Percentiles rank a stretch among this genome's conserved stretches.
Conservation (phyloP, 352 stramenopile genomes). For the Phytophthora hybrid region DNA sequence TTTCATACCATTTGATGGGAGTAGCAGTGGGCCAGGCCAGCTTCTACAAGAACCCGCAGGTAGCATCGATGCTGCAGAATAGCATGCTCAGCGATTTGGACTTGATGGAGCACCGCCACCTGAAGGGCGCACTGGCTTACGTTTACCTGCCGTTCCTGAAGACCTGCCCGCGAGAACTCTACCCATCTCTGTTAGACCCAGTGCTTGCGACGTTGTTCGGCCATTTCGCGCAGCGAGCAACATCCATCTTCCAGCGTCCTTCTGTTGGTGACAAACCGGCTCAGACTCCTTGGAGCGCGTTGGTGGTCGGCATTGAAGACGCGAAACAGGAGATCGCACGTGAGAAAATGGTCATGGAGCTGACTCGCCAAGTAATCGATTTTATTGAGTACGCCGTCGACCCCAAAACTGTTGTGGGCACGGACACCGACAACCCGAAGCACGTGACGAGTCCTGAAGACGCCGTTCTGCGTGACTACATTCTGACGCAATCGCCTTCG, state of each 20-base stretch:
- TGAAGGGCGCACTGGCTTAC: conserved; percentile 74
- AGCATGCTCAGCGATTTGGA: conserved; percentile 73
- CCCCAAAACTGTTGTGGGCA: conserved; percentile 75
- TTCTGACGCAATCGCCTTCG: conserved; percentile 52
- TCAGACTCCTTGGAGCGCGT: conserved; percentile 54
- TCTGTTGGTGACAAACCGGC: conserved; percentile 33
- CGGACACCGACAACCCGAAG: conserved; percentile 78
- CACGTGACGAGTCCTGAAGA: conserved; percentile 75
- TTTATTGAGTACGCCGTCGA: conserved; percentile 80
- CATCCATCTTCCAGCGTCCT: conserved; percentile 46
- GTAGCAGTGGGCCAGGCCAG: conserved; percentile 58
- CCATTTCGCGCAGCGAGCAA: conserved; percentile 68
- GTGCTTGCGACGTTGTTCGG: conserved; percentile 60
- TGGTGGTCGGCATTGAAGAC: conserved; percentile 73
- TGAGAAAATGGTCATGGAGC: conserved; percentile 80
- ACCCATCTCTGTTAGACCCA: conserved; percentile 67
- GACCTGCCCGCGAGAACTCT: conserved; percentile 65
- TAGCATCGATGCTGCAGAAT: conserved; percentile 55
- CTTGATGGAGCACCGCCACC: conserved; percentile 77
- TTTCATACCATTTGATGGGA: conserved; percentile 81
- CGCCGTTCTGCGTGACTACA: conserved; percentile 66
- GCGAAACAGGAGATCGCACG: conserved; percentile 72
- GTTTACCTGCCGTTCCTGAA: conserved; percentile 82
- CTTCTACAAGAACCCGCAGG: conserved; percentile 66
- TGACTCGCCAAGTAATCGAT: conserved; percentile 73